A percentile compares a stretch with the other conserved stretches of the same genome.
Conservation (phyloP, 2,329 filamentous ascomycete species). For the Myriosclerotinia curreyana region DNA sequence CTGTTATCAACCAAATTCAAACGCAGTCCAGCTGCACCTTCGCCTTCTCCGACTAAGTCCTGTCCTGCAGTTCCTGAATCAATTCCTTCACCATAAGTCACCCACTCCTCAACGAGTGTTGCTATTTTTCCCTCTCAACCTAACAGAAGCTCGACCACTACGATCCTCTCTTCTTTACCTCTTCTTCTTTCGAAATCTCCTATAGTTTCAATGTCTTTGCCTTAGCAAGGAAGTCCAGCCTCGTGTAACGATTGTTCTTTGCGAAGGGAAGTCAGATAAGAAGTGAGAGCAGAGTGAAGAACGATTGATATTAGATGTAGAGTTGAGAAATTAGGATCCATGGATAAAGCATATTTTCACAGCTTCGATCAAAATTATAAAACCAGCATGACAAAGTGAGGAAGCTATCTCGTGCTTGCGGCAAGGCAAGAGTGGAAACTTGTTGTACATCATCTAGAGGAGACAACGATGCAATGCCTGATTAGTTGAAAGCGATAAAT, state of each 20-base stretch:
- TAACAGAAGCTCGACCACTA: background rate
- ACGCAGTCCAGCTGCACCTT: background rate
- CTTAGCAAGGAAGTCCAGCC: conserved; percentile 20
- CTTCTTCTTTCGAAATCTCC: background rate
- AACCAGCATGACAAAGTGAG: conserved; percentile 7
- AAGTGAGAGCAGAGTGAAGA: conserved; percentile 10
- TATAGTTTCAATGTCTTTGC: background rate
- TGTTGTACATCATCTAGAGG: conserved; percentile 19
- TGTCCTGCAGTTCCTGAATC: conserved; percentile 19
- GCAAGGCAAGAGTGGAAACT: conserved; percentile 1
- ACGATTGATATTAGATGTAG: background rate
- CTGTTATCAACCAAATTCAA: background rate
- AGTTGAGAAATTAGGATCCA: conserved; percentile 16
- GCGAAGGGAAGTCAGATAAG: background rate
- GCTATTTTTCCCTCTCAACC: conserved; percentile 4
- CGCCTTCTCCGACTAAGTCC: background rate
- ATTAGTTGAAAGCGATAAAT: background rate
- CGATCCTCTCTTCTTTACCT: conserved; percentile 5
- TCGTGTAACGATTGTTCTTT: conserved; percentile 13
- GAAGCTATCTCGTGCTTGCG: conserved; percentile 7
- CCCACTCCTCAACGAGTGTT: background rate
- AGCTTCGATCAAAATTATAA: background rate
- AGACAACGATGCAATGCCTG: conserved; percentile 8
- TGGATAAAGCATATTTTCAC: conserved; percentile 5
- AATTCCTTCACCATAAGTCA: conserved; percentile 1